Evolutionary conservation across 2,329 filamentous ascomycete species (phyloP).

Genomic region (Diaporthe vaccinii): DNA sequence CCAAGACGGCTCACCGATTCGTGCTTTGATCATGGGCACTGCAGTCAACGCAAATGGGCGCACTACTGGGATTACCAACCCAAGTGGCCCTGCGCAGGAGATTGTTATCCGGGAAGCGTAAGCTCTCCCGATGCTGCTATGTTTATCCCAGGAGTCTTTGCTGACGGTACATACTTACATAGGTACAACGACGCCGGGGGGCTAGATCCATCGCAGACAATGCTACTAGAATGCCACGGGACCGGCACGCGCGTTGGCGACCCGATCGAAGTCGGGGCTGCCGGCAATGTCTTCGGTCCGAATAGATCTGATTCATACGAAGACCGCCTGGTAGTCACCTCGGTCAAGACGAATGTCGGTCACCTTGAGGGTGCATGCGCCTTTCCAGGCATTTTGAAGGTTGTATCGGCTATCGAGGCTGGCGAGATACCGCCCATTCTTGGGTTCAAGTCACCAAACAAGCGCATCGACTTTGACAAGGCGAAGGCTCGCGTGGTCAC

Average conservation of each 20-base stretch:
- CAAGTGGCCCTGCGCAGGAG: conserved; percentile 23
- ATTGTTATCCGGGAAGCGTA: conserved; percentile 35
- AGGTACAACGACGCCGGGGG: conserved; percentile 43
- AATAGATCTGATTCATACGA: conserved; percentile 49
- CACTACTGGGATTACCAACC: background rate
- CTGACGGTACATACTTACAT: background rate
- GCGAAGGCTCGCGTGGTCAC: background rate
- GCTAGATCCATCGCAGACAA: conserved; percentile 43
- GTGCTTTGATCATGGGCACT: conserved; percentile 54
- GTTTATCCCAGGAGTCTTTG: accelerated
- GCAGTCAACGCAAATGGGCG: conserved; percentile 56
- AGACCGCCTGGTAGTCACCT: conserved; percentile 52
- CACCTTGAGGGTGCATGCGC: conserved; percentile 43
- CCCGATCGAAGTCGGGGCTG: background rate
- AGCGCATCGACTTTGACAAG: background rate
- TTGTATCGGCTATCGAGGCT: conserved; percentile 48
- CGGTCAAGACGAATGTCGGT: conserved; percentile 49
- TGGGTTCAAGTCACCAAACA: conserved; percentile 38
- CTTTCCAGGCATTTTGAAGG: conserved; percentile 50
- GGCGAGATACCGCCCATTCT: conserved; percentile 48
- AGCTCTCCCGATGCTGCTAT: background rate
- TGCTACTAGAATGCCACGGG: conserved; percentile 45
- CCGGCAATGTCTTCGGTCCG: conserved; percentile 47
- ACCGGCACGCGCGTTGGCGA: conserved; percentile 14
- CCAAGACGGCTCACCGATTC: conserved; percentile 58